Base-by-base conservation (phyloP, 306 rosid genomes). In the Leucaena leucocephala region DNA sequence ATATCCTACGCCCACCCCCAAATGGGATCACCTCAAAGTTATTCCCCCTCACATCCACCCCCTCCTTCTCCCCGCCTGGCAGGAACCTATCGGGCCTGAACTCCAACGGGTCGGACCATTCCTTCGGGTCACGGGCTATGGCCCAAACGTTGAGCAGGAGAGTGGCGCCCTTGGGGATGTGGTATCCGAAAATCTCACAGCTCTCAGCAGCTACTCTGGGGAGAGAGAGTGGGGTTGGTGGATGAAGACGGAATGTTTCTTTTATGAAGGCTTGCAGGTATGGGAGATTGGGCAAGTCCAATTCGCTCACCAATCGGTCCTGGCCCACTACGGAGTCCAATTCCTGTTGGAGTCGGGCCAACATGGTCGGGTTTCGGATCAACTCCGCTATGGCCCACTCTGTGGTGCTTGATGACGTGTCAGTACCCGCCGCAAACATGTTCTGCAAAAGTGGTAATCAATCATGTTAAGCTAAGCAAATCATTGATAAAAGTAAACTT, bases 161-260 rank as follows among this genome's bases (percentile, higher is more conserved):
- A 3, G 98, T 92, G 57, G 97, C 67, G 8, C 91, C 96, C 59
- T 92, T 90, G 0, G 92, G 96, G 14, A 94, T 92, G 76, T 87
- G 92, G 74, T 83, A 88, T 39, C 88, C 84, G 14, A 87, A 77
- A 79, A 92, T 69, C 16, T 85, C 87, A 68, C 93, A 88, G 19
- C 85, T 85, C 5, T 94, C 83, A 0, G 83, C 11, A 0, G 92
- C 90, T 14, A 86, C 76, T 0, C 93, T 87, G 0, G 98, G 98
- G 0, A 94, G 80, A 0, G 97, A 88, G 19, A 94, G 91, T 0
- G 98, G 98, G 13, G 98, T 91, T 14, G 98, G 74, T 0, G 98
- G 97, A 80, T 93, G 98, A n/a, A 91, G 91, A 42, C 97, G 90
- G 22, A 94, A 89, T 0, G 93, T 85, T 73, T 94, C 98, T 75